These are phyloP conservation scores for Cercospora brassicicola DNA, from an alignment of 2,329 filamentous ascomycete genomes.

Conservation along the genomic window DNA sequence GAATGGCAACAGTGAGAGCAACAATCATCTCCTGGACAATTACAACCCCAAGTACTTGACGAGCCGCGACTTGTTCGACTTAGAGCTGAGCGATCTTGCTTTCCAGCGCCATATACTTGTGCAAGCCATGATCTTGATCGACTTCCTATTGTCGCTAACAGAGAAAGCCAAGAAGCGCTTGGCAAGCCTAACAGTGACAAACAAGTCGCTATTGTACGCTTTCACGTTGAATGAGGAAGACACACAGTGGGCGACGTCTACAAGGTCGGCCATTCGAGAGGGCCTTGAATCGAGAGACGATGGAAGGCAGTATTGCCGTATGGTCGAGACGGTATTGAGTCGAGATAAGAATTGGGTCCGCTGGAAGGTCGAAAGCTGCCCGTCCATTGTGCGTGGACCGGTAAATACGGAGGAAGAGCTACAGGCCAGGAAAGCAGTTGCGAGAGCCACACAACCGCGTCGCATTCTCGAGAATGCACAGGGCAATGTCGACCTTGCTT, in stretches of 20 bases:
- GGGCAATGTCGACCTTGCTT: conserved; percentile 73
- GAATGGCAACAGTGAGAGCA: conserved; percentile 15
- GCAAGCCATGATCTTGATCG: conserved; percentile 88
- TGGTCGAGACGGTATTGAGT: conserved; percentile 93
- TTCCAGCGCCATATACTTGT: conserved; percentile 94
- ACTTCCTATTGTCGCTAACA: conserved; percentile 91
- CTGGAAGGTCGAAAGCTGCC: conserved; percentile 95
- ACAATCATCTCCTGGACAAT: conserved; percentile 63
- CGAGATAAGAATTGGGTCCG: conserved; percentile 98
- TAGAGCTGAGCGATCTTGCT: conserved; percentile 93
- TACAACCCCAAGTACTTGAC: conserved; percentile 99
- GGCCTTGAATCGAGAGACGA: conserved; percentile 67
- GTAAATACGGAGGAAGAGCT: conserved; percentile 69
- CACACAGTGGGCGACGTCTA: conserved; percentile 78
- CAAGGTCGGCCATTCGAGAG: conserved; percentile 73
- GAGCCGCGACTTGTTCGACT: conserved; percentile 91
- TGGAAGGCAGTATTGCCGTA: conserved; percentile 90
- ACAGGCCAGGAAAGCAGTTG: conserved; percentile 66
- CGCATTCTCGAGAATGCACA: conserved; percentile 67
- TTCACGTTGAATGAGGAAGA: conserved; percentile 80
- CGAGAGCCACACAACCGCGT: conserved; percentile 67
- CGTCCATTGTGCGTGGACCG: conserved; percentile 74
- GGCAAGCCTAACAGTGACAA: conserved; percentile 60
- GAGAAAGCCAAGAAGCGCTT: conserved; percentile 78
- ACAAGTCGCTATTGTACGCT: conserved; percentile 83